Percentiles rank a stretch among this genome's conserved stretches.
Evolutionary conservation across 163 green algal species (phyloP).

Genomic region (Volvox carteri): DNA sequence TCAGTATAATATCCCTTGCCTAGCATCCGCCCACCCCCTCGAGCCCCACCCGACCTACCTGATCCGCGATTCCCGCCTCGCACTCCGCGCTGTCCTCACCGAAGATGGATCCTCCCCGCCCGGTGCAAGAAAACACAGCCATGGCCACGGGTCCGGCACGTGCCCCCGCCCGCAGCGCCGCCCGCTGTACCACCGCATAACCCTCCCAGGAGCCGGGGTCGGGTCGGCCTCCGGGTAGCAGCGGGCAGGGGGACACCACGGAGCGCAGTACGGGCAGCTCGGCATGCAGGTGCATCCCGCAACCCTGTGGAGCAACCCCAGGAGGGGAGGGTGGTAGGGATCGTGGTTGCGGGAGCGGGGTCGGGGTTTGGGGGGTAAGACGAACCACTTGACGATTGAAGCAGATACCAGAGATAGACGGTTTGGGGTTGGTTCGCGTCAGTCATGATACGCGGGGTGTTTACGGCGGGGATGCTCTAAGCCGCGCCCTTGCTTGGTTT

Average conservation of each 20-base stretch:
- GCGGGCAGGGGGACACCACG: conserved; percentile 1
- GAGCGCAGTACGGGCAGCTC: conserved; percentile 45
- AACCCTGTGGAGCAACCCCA: conserved; percentile 18
- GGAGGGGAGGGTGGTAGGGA: too few species aligned
- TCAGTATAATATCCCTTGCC: neutral
- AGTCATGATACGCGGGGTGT: too few species aligned
- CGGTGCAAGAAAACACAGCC: conserved; percentile 51
- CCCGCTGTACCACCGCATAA: conserved; percentile 3
- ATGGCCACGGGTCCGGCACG: conserved; percentile 33
- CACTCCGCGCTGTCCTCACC: conserved; percentile 23
- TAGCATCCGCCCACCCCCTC: neutral
- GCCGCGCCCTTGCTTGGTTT: too few species aligned
- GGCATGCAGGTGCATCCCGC: conserved; percentile 13
- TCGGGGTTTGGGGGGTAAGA: too few species aligned
- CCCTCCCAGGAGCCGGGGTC: conserved; percentile 16
- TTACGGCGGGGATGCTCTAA: too few species aligned
- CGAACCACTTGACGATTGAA: too few species aligned
- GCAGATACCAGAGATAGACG: too few species aligned
- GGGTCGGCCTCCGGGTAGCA: conserved; percentile 23
- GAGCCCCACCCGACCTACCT: neutral
- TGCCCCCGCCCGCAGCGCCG: conserved; percentile 17
- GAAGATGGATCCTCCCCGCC: conserved; percentile 27
- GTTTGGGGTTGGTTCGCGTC: too few species aligned
- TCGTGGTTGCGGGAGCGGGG: too few species aligned
- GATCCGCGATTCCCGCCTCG: conserved; percentile 46